Percentiles rank a stretch among this genome's conserved stretches.
phyloP scores from a whole-genome alignment of 1,284 basidiomycete genomes.

The Sporisorium exsertum region DNA sequence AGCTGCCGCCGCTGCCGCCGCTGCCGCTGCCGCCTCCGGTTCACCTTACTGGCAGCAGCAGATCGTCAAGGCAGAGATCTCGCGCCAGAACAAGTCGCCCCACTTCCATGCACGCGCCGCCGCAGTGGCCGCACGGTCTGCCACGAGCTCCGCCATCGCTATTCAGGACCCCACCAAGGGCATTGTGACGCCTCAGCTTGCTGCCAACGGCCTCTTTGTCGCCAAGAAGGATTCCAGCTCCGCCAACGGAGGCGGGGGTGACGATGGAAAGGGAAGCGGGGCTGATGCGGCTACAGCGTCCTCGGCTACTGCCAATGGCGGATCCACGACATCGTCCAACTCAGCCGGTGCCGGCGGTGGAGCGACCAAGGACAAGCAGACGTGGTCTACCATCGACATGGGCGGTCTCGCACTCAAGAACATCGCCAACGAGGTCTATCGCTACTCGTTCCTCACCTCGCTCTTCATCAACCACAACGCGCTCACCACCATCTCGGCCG shows the following conservation, averaged over 20 bases:
- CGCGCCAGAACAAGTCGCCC: conserved; percentile 72
- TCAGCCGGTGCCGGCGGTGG: not conserved
- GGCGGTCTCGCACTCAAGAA: conserved; percentile 94
- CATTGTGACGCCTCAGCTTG: conserved; percentile 62
- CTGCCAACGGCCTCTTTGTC: conserved; percentile 70
- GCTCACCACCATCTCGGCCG: conserved; percentile 82
- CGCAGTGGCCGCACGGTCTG: conserved; percentile 73
- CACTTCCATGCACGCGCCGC: conserved; percentile 75
- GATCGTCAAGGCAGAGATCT: conserved; percentile 69
- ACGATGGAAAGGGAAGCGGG: conserved; percentile 31
- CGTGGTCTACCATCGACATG: conserved; percentile 94
- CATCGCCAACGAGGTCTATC: conserved; percentile 81
- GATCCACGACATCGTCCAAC: conserved; percentile 3
- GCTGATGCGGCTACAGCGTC: conserved; percentile 27
- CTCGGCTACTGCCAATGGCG: conserved; percentile 26
- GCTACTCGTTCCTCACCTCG: conserved; percentile 94
- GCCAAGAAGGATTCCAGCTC: conserved; percentile 48
- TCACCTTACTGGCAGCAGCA: conserved; percentile 67
- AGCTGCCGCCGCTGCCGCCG: conserved; percentile 35
- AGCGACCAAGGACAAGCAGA: conserved; percentile 49
- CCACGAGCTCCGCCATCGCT: conserved; percentile 71
- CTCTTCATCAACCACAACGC: conserved; percentile 98
- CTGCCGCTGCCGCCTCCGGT: conserved; percentile 37
- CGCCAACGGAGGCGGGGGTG: conserved; percentile 43
- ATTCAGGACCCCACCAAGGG: conserved; percentile 71